phyloP scores from a whole-genome alignment of 805 yeast species.

The Lachancea thermotolerans region DNA sequence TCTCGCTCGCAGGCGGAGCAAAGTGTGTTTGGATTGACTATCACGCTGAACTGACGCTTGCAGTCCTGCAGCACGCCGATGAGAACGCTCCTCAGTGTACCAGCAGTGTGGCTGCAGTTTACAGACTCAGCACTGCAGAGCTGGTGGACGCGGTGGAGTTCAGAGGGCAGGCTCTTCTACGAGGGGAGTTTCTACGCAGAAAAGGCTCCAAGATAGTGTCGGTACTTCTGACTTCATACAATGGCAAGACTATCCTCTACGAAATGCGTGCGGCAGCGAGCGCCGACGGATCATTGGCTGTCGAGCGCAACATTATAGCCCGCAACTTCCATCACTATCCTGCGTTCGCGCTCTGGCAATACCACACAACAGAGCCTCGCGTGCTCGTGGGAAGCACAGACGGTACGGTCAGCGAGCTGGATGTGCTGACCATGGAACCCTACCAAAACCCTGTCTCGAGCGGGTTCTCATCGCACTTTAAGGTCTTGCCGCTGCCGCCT shows the following conservation, averaged over 20 bases:
- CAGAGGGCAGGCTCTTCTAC: conserved; percentile 16
- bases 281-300: neutral
- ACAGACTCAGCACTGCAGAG: conserved; percentile 13
- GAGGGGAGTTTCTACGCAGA: conserved; percentile 16
- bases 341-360: conserved; percentile 15
- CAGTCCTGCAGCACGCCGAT: conserved; percentile 8
- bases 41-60: conserved; percentile 9
- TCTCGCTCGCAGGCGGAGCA: neutral
- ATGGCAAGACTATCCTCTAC: conserved; percentile 21
- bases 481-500: conserved; percentile 14
- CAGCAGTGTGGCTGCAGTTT: conserved; percentile 11
- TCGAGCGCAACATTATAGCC: conserved; percentile 18
- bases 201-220: conserved; percentile 12
- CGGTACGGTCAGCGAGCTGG: conserved; percentile 18
- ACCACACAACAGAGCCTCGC: conserved; percentile 11
- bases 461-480: conserved; percentile 1
- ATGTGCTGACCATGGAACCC: conserved; percentile 16
- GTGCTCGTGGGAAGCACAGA: conserved; percentile 16
- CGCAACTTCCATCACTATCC: conserved; percentile 18
- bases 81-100: conserved; percentile 1
- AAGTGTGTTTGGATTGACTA: conserved; percentile 12
- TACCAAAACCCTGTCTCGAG: conserved; percentile 11
- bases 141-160: conserved; percentile 20
- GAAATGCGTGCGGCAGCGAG: conserved; percentile 14
- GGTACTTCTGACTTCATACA: conserved; percentile 15